A percentile compares a stretch with the other conserved stretches of the same genome.
Evolutionary conservation across 2,329 filamentous ascomycete genomes (phyloP).

Genomic region (Orbilia oligospora): DNA sequence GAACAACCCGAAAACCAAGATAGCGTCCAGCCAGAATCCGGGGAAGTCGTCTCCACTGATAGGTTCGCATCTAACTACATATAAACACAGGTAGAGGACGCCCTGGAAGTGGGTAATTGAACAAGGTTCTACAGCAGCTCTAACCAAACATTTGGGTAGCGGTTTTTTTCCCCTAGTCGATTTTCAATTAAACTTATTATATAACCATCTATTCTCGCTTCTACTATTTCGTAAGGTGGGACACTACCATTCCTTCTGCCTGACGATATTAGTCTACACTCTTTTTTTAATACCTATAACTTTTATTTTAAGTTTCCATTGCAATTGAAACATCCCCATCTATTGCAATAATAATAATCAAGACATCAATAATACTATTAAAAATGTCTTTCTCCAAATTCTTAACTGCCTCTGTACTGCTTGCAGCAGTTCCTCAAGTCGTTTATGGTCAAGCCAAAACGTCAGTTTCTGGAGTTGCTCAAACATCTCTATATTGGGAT

Average conservation of each 20-base stretch:
- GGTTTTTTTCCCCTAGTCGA: conserved; percentile 10
- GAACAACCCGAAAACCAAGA: not conserved
- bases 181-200: conserved; percentile 17
- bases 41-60: conserved; percentile 29
- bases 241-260: conserved; percentile 19
- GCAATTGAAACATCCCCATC: conserved; percentile 30
- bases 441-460: conserved; percentile 8
- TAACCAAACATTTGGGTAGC: conserved; percentile 20
- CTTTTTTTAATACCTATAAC: conserved; percentile 19
- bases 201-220: conserved; percentile 28
- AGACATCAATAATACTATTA: conserved; percentile 18
- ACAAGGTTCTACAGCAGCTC: conserved; percentile 18
- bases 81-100: conserved; percentile 24
- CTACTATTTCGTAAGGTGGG: conserved; percentile 19
- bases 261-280: conserved; percentile 18
- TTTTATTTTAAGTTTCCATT: conserved; percentile 16
- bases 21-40: conserved; percentile 32
- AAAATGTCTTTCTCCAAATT: conserved; percentile 39
- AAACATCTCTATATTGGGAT: conserved; percentile 69
- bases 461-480: conserved; percentile 63
- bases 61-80: conserved; percentile 14
- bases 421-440: conserved; percentile 19
- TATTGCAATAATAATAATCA: conserved; percentile 11
- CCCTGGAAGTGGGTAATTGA: conserved; percentile 23
- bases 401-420: conserved; percentile 16